Evolutionary conservation across 2,329 filamentous ascomycete genomes (phyloP).

Genomic region (Colletotrichum chlorophyti): DNA sequence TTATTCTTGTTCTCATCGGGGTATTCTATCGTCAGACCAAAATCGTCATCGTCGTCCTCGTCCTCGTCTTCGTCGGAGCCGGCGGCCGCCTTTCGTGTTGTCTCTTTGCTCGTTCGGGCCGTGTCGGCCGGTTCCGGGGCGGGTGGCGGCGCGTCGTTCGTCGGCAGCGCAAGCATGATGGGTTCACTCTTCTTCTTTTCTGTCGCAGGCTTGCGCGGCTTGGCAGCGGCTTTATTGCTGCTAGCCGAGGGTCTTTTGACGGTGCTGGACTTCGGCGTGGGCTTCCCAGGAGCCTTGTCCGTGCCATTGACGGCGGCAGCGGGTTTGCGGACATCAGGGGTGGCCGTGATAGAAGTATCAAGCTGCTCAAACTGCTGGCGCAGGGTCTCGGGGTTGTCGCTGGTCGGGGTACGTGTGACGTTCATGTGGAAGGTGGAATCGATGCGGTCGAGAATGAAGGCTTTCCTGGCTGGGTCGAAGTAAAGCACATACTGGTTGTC

Average conservation of each 20-base stretch:
- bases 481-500: conserved; percentile 71
- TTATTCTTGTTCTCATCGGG: conserved; percentile 52
- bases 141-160: conserved; percentile 32
- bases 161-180: conserved; percentile 46
- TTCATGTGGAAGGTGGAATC: conserved; percentile 90
- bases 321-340: conserved; percentile 35
- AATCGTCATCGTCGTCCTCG: conserved; percentile 63
- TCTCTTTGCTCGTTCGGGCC: conserved; percentile 35
- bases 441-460: conserved; percentile 82
- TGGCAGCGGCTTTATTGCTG: conserved; percentile 27
- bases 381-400: conserved; percentile 68
- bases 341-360: conserved; percentile 39
- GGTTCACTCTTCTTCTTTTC: conserved; percentile 45
- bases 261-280: conserved; percentile 26
- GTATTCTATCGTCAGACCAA: conserved; percentile 65
- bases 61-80: conserved; percentile 60
- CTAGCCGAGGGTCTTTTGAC: conserved; percentile 35
- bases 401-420: conserved; percentile 72
- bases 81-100: conserved; percentile 40
- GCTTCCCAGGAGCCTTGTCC: conserved; percentile 31
- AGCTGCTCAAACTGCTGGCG: conserved; percentile 73
- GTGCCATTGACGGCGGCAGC: background rate
- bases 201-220: conserved; percentile 37
- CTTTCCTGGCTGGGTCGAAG: conserved; percentile 77
- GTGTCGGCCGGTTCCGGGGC: conserved; percentile 20